Conservation (phyloP, 495 filamentous ascomycete genomes). For the Sordaria brevicollis region DNA sequence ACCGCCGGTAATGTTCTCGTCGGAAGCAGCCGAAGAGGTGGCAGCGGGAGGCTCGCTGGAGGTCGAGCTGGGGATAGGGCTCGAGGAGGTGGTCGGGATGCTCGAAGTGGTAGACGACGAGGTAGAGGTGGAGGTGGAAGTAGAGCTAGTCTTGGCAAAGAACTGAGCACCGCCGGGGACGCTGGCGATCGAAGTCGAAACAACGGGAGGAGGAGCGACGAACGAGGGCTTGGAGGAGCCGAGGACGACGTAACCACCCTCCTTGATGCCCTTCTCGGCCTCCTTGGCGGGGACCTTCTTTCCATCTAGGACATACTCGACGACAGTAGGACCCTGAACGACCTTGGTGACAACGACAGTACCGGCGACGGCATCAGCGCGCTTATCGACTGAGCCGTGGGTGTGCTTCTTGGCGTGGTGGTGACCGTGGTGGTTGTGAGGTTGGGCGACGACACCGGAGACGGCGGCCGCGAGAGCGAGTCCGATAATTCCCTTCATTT, state of each 20-base stretch:
- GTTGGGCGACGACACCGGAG: conserved; percentile 32
- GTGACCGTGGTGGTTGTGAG: conserved; percentile 35
- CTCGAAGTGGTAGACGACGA: conserved; percentile 8
- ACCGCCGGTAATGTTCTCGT: conserved; percentile 15
- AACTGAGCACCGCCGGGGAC: conserved; percentile 21
- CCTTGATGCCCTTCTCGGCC: conserved; percentile 52
- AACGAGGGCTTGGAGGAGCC: conserved; percentile 36
- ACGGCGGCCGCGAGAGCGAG: conserved; percentile 39
- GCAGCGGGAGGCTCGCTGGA: conserved; percentile 9
- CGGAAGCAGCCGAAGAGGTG: conserved; percentile 10
- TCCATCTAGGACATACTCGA: conserved; percentile 51
- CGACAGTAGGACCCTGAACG: conserved; percentile 41
- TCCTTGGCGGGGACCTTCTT: conserved; percentile 39
- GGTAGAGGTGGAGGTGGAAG: conserved; percentile 1
- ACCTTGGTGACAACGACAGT: conserved; percentile 21
- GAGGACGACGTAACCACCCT: conserved; percentile 42
- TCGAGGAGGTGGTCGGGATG: conserved; percentile 12
- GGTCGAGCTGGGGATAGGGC: conserved; percentile 8
- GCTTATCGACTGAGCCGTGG: conserved; percentile 29
- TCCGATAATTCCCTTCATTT: conserved; percentile 39
- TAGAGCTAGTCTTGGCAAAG: conserved; percentile 17
- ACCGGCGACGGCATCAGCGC: conserved; percentile 28
- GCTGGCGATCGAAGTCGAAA: conserved; percentile 13
- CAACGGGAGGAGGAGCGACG: conserved; percentile 24
- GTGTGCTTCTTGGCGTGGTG: conserved; percentile 25